Evolutionary conservation across 257 asterid species (phyloP), one percentile per base, ranked within the genome.

Genomic region (Agastache rugosa): DNA sequence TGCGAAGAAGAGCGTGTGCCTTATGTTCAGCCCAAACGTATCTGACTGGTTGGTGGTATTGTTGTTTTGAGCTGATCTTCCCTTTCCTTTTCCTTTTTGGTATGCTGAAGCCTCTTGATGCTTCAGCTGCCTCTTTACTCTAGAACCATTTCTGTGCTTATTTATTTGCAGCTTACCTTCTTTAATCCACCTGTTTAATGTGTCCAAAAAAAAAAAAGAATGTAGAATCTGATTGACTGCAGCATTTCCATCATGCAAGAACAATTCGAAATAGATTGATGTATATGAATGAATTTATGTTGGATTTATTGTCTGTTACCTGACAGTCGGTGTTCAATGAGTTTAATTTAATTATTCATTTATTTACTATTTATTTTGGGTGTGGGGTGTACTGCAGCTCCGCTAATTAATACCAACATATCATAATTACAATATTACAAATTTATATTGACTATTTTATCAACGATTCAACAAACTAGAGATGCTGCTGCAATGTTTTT

Each of bases 1-100:
- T 91, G 96, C 67, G 95, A 89, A 84, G 96, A 91, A 29, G 92
- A 86, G 81, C 89, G 69, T 0, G 86, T 84, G 58, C 85, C 96
- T 2, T 91, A 93, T 55, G 83, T 85, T 71, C 90, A 91, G 27
- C 98, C 98, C 11, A 93, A 89, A 55, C 92, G 91, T 17, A 74
- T 59, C 20, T 89, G 84, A 90, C 63, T 27, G 45, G 63, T 76
- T 31, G 16, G 11, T 51, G 9, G 64, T 0, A 58, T 58, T 55
- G 66, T 42, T 29, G 41, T 12, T 25, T 64, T 48, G 55, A n/a
- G n/a, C 39, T 63, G 78, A 69, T 53, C 3, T 19, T 20, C 27
- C 29, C 20, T 5, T 45, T 3, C 1, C 37, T 31, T n/a, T n/a
- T n/a, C n/a, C n/a, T n/a, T n/a, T n/a, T n/a, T n/a, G n/a, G n/a